Conservation (phyloP, 257 asterid genomes). For the Gynochthodes officinalis region DNA sequence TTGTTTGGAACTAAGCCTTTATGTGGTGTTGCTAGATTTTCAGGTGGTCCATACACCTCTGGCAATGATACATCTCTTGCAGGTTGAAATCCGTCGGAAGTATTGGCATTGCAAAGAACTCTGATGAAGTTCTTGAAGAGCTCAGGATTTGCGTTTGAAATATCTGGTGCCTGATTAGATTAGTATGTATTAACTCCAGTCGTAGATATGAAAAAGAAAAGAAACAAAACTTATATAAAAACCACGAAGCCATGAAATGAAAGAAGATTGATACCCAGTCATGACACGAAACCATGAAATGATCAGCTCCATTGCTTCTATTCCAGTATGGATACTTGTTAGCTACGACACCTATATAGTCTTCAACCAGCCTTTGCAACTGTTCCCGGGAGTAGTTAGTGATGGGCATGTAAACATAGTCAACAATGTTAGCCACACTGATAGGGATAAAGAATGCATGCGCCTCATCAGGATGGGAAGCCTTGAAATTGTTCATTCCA, state of each 20-base stretch:
- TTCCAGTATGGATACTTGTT: constrained; percentile 27
- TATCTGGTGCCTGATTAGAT: constrained; percentile 21
- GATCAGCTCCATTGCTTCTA: constrained; percentile 26
- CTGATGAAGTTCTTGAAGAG: too few relatives aligned
- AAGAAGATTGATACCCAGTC: constrained; percentile 29
- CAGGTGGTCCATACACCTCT: constrained; percentile 18
- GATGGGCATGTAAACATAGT: constrained; percentile 10
- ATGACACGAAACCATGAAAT: constrained; percentile 28
- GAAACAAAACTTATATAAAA: too few relatives aligned
- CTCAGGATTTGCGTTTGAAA: constrained; percentile 13
- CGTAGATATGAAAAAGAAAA: too few relatives aligned
- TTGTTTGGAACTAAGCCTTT: constrained; percentile 13
- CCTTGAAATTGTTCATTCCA: too few relatives aligned
- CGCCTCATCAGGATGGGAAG: too few relatives aligned
- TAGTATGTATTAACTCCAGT: too few relatives aligned
- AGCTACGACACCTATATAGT: constrained; percentile 17
- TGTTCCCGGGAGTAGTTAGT: constrained; percentile 7
- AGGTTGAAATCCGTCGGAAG: too few relatives aligned
- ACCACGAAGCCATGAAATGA: too few relatives aligned
- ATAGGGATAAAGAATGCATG: too few relatives aligned
- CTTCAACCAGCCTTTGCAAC: constrained; percentile 18
- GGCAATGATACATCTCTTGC: too few relatives aligned
- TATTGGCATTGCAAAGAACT: too few relatives aligned
- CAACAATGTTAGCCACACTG: constrained; percentile 19
- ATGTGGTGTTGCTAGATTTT: constrained; percentile 13